phyloP scores from a whole-genome alignment of 768 basidiomycete genomes.

The Trametes gibbosa region DNA sequence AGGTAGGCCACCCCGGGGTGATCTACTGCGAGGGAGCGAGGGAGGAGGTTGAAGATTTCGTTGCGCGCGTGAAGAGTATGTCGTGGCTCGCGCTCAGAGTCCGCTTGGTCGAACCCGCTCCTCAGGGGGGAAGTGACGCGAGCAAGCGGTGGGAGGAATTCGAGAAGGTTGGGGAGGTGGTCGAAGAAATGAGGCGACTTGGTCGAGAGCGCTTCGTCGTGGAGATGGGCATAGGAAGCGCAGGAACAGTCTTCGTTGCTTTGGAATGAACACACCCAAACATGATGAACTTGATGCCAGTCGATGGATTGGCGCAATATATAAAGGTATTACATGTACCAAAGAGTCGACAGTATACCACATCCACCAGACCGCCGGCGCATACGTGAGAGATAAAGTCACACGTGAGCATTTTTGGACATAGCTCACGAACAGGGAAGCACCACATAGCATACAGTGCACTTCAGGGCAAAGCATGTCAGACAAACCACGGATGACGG shows the following conservation, averaged over 20 bases:
- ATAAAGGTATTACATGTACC: neutral
- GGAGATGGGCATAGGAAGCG: conserved; percentile 64
- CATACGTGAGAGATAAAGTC: neutral
- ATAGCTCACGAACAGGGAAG: neutral
- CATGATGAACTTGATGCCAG: neutral
- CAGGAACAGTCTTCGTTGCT: neutral
- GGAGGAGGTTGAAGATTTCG: conserved; percentile 58
- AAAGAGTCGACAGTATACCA: conserved; percentile 4
- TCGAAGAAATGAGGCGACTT: conserved; percentile 61
- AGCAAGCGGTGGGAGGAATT: conserved; percentile 53
- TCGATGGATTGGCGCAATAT: neutral
- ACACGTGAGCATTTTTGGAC: neutral
- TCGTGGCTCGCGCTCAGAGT: conserved; percentile 74
- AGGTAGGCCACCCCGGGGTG: conserved; percentile 72
- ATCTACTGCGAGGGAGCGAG: conserved; percentile 65
- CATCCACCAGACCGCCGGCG: neutral
- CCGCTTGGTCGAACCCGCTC: conserved; percentile 53
- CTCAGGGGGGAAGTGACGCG: neutral
- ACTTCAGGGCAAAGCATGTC: neutral
- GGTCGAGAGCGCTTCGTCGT: conserved; percentile 55
- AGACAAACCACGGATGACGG: neutral
- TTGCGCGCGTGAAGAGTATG: conserved; percentile 67
- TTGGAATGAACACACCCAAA: neutral
- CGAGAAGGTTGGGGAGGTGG: conserved; percentile 65
- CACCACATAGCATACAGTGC: neutral